These are phyloP conservation scores for Inga oerstediana DNA, from an alignment of 306 rosid genomes.

Conservation along the genomic window DNA sequence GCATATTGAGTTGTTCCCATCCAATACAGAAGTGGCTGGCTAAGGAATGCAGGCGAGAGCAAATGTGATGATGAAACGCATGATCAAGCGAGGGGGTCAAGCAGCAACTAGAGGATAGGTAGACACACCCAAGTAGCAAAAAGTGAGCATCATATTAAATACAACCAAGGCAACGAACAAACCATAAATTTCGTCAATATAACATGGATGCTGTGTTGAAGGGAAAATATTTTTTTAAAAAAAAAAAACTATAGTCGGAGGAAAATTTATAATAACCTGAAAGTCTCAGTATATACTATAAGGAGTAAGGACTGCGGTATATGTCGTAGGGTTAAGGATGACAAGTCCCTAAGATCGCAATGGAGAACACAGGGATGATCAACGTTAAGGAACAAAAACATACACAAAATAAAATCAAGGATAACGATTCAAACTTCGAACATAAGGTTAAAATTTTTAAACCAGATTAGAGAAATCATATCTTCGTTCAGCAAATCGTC, in stretches of 20 bases:
- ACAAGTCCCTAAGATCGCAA: constrained; percentile 3
- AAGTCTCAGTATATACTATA: background rate
- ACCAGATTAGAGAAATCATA: background rate
- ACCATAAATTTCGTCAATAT: background rate
- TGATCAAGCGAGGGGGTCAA: background rate
- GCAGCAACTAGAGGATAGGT: background rate
- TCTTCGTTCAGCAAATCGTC: constrained; percentile 3
- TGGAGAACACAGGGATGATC: background rate
- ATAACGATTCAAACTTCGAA: background rate
- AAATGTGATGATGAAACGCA: background rate
- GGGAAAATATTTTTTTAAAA: background rate
- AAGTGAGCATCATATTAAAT: background rate
- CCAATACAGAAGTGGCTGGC: background rate
- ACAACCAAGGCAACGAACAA: background rate
- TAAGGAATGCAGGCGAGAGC: background rate
- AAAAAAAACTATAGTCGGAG: background rate
- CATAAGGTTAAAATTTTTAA: background rate
- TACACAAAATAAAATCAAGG: background rate
- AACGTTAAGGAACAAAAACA: background rate
- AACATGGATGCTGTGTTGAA: background rate
- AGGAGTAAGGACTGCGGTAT: background rate
- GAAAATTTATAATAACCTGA: background rate
- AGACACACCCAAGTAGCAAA: background rate
- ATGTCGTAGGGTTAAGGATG: background rate
- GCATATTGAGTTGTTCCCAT: background rate